Evolutionary conservation across 371 early-diverging fungal species (phyloP).

Genomic region (Syncephalis plumigaleata): DNA sequence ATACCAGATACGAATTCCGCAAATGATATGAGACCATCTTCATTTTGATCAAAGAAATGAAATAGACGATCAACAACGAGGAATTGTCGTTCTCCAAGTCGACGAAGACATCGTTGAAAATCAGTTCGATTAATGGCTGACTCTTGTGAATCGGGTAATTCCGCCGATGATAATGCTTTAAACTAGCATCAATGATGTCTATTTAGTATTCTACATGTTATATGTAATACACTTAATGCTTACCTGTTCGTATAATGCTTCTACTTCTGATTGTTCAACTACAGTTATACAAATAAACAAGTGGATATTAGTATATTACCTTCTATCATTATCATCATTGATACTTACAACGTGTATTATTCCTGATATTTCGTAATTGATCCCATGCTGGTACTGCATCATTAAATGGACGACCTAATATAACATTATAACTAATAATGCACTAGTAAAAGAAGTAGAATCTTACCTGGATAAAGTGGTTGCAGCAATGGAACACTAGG

Average conservation of each 20-base stretch:
- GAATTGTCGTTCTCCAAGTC: slow-evolving; percentile 66
- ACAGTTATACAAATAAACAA: background rate
- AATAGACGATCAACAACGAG: slow-evolving; percentile 78
- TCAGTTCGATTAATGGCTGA: too few species aligned
- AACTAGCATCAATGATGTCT: too few species aligned
- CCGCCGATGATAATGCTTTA: too few species aligned
- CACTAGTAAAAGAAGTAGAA: slow-evolving; percentile 7
- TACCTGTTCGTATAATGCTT: slow-evolving; percentile 74
- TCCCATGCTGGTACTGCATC: too few species aligned
- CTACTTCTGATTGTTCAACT: slow-evolving; percentile 72
- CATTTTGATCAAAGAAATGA: slow-evolving; percentile 73
- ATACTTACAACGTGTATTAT: too few species aligned
- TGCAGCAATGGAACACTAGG: slow-evolving; percentile 63
- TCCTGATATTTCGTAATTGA: too few species aligned
- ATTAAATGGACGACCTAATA: background rate
- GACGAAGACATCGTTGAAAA: slow-evolving; percentile 46
- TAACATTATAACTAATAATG: slow-evolving; percentile 10
- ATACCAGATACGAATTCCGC: slow-evolving; percentile 70
- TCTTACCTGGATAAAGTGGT: slow-evolving; percentile 57
- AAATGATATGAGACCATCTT: slow-evolving; percentile 56
- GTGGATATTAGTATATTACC: background rate
- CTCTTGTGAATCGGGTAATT: too few species aligned
- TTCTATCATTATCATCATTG: background rate
- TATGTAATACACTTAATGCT: slow-evolving; percentile 6
- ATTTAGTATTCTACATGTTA: too few species aligned